Percentiles rank a stretch among this genome's conserved stretches.
Conservation (phyloP, 768 basidiomycete species). For the Podaxis sp. region DNA sequence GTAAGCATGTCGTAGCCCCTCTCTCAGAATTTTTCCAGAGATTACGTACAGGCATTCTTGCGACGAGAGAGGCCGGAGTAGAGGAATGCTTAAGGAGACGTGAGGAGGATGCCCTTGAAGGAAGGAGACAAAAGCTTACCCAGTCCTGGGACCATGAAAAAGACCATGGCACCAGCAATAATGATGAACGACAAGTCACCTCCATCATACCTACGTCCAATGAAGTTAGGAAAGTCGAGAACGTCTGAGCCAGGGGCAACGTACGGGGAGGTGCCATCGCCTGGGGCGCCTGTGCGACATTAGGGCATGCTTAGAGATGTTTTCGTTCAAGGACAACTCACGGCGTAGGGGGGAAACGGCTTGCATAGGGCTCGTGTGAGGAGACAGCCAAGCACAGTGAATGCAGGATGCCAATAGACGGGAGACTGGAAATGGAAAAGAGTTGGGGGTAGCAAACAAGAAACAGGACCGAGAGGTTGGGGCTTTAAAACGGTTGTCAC, state of each 20-base stretch:
- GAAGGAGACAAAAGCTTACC: conserved; percentile 31
- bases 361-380: not conserved
- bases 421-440: not conserved
- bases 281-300: not conserved
- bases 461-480: not conserved
- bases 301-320: not conserved
- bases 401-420: not conserved
- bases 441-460: not conserved
- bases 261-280: conserved; percentile 8
- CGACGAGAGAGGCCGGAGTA: conserved; percentile 70
- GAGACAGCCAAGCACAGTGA: not conserved
- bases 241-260: not conserved
- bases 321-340: not conserved
- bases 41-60: conserved; percentile 50
- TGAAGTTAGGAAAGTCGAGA: not conserved
- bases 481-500: conserved; percentile 2
- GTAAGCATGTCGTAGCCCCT: not conserved
- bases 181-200: conserved; percentile 73
- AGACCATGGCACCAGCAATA: conserved; percentile 63
- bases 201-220: conserved; percentile 49
- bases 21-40: not conserved
- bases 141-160: conserved; percentile 75
- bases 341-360: not conserved
- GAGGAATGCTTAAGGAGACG: conserved; percentile 49
- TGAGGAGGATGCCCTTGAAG: not conserved